phyloP scores from a whole-genome alignment of 169 alveolate species.

The Plasmodium sp. region DNA sequence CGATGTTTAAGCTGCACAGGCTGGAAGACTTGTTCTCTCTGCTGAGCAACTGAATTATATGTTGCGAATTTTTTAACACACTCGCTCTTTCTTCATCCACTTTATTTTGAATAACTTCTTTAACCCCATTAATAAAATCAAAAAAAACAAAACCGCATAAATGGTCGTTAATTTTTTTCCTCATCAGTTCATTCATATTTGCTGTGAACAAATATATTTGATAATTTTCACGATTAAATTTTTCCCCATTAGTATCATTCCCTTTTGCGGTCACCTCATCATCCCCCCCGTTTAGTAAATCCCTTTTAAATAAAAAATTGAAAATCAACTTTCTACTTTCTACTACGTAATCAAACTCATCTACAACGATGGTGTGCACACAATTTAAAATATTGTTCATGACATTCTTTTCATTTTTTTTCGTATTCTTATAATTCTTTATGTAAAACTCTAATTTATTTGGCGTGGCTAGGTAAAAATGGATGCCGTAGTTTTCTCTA shows the following conservation, averaged over 20 bases:
- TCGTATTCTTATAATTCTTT: slow-evolving; percentile 59
- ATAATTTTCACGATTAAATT: slow-evolving; percentile 10
- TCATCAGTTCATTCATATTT: slow-evolving; percentile 39
- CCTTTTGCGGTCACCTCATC: background rate
- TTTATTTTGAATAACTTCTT: slow-evolving; percentile 45
- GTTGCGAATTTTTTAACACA: slow-evolving; percentile 17
- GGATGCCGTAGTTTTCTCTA: slow-evolving; percentile 50
- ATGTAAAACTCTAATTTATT: slow-evolving; percentile 49
- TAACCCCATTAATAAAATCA: slow-evolving; percentile 61
- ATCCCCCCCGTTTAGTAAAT: background rate
- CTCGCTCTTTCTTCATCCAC: slow-evolving; percentile 12
- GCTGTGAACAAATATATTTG: slow-evolving; percentile 65
- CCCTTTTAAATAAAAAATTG: slow-evolving; percentile 31
- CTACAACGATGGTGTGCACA: slow-evolving; percentile 53
- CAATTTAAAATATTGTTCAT: slow-evolving; percentile 68
- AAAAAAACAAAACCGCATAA: slow-evolving; percentile 61
- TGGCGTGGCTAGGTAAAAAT: slow-evolving; percentile 52
- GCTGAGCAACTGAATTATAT: slow-evolving; percentile 27
- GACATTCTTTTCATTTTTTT: slow-evolving; percentile 57
- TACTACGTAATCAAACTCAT: slow-evolving; percentile 50
- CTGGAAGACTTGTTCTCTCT: slow-evolving; percentile 47
- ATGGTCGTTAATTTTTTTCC: slow-evolving; percentile 36
- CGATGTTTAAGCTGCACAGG: slow-evolving; percentile 45
- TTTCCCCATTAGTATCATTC: background rate
- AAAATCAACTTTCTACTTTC: slow-evolving; percentile 56